Evolutionary conservation across 2,329 filamentous ascomycete species (phyloP), one percentile per base, ranked within the genome.

Genomic region (Colletotrichum tanaceti): DNA sequence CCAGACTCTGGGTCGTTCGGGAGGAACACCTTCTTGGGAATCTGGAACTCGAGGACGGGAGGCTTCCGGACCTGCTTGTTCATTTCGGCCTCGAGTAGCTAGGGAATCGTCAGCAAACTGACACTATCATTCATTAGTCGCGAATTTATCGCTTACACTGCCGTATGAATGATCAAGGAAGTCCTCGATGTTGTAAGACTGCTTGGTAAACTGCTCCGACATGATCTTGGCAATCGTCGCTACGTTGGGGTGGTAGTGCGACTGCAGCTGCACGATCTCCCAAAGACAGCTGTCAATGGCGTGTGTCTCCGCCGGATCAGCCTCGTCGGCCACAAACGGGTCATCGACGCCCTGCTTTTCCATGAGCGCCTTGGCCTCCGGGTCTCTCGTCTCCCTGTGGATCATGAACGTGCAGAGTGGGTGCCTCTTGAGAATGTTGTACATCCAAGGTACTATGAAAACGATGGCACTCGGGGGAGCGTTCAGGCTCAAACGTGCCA

Each of bases 171-270:
- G 94, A 76, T 99, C 96, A 55, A 98, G 82, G 79, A 99, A 99
- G 77, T 99, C 96, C 77, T 99, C 96, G n/a, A 98, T 82, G 74
- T 94, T 96, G 80, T 98, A 99, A 3, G 91, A 87, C 73, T 94
- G 90, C 82, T 99, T 99, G 2, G 96, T 99, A 78, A 98, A 99
- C 78, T 98, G 96, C 80, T 98, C 94, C 2, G 93, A 93, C 65
- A 99, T 89, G 71, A 99, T 97, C 79, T 94, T 96, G 52, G 94
- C 91, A 73, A 99, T 89, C 3, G 94, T 96, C 0, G 95, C 94
- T 28, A 99, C 93, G 74, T 98, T 99, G 16, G 97, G 96, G 77
- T 99, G 96, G 79, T 97, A 98, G 79, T 99, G 97, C 0, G 90
- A 91, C 78, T 97, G 93, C 65, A 98, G 83, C 67, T 93, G 94